These are phyloP conservation scores for Vanrija pseudolonga DNA, from an alignment of 1,284 basidiomycete species.

Conservation along the genomic window DNA sequence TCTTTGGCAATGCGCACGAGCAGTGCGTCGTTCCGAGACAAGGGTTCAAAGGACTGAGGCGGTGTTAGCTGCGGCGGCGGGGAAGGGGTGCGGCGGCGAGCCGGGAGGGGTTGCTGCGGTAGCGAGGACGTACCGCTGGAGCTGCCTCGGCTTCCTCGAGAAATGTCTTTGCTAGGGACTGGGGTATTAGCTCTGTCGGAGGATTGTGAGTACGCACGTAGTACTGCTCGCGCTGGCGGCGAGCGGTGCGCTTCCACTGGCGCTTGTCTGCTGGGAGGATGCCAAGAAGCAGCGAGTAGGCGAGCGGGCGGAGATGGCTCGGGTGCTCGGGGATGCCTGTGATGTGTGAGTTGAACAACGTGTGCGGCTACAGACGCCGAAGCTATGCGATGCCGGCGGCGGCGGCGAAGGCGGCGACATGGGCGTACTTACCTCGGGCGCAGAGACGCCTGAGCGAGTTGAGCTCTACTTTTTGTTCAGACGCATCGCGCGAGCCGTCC, in stretches of 20 bases:
- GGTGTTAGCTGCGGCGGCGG: neutral
- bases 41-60: slow-evolving; percentile 25
- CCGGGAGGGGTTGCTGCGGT: neutral
- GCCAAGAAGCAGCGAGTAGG: slow-evolving; percentile 43
- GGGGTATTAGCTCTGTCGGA: slow-evolving; percentile 2
- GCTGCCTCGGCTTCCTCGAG: slow-evolving; percentile 30
- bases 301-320: slow-evolving; percentile 41
- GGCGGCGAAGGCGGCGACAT: neutral
- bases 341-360: neutral
- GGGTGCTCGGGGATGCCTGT: slow-evolving; percentile 47
- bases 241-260: slow-evolving; percentile 29
- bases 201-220: slow-evolving; percentile 20
- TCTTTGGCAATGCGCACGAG: slow-evolving; percentile 39
- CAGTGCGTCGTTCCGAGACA: slow-evolving; percentile 29
- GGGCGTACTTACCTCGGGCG: slow-evolving; percentile 27
- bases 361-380: neutral
- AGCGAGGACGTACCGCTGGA: slow-evolving; percentile 16
- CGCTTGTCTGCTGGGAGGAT: slow-evolving; percentile 33
- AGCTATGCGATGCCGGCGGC: too few species aligned
- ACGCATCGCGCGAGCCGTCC: slow-evolving; percentile 31
- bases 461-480: slow-evolving; percentile 35
- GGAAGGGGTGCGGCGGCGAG: too few species aligned
- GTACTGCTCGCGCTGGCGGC: slow-evolving; percentile 29
- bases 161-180: slow-evolving; percentile 27
- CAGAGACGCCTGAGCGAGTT: slow-evolving; percentile 37